Evolutionary conservation across 176 grass and related monocot genomes (phyloP), one percentile per base, ranked within the genome.

Genomic region (Oryza longistaminata): DNA sequence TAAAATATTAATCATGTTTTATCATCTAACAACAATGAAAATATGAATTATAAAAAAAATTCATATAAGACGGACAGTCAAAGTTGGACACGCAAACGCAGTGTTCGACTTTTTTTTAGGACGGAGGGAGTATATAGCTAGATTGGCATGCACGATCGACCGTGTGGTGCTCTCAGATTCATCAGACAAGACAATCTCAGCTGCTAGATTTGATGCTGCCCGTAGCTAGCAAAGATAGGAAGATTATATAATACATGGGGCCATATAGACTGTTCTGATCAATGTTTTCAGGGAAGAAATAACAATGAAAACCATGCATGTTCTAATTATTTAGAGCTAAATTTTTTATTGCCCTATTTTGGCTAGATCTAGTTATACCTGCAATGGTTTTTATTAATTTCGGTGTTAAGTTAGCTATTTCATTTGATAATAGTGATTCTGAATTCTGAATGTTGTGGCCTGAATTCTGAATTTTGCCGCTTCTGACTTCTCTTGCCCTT

Each of bases 131-230:
- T n/a, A 55, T 3, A 16, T 19, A 55, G 17, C 52, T 55, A 81
- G 75, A 75, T 81, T 85, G 71, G 77, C 82, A 71, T 81, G 50
- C 88, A 89, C 76, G 39, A 81, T 64, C 49, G 64, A 81, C 70
- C 49, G 64, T 27, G 69, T 70, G 82, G 77, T 89, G 88, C 82
- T 85, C 65, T 5, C 31, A 27, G 42, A 85, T 81, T 66, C 78
- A 80, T 66, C 78, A 80, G 78, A 89, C 72, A 85, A 65, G 82
- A 85, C 83, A 65, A 78, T 70, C 86, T 45, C 45, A 50, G 64
- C 71, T 66, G 78, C 68, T 71, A 81, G 88, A 89, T 89, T 89
- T 89, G 71, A 77, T 89, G 52, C 66, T 2, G 40, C 77, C 12
- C 75, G 29, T 71, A 81, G 50, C n/a, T 76, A 81, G 77, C 48